phyloP scores from a whole-genome alignment of 176 grass and related monocot genomes.

The Cenchrus americanus region DNA sequence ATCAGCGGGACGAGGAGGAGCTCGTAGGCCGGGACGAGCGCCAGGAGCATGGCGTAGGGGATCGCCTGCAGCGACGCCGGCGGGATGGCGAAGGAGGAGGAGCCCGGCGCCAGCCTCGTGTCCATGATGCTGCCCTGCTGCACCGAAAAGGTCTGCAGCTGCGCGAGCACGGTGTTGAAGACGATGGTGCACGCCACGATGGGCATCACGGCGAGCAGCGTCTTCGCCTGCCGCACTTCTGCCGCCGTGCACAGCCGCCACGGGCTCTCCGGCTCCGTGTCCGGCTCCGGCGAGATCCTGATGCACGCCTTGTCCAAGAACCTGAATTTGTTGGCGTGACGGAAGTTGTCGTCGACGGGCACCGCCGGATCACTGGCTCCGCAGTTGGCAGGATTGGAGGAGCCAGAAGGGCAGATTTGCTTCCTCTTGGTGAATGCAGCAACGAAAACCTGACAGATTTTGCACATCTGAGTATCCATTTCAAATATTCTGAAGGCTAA shows the following conservation, averaged over 20 bases:
- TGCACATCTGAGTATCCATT: no score
- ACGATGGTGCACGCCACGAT: conserved; percentile 69
- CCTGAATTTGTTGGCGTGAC: conserved; percentile 60
- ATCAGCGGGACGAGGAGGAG: conserved; percentile 41
- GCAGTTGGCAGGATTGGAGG: conserved; percentile 17
- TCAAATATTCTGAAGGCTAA: not conserved
- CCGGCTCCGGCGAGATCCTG: conserved; percentile 9
- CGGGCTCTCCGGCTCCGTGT: conserved; percentile 38
- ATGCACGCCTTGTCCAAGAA: conserved; percentile 76
- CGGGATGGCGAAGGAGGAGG: conserved; percentile 40
- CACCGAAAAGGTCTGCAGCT: conserved; percentile 70
- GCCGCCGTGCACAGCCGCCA: conserved; percentile 54
- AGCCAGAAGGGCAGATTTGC: conserved; percentile 57
- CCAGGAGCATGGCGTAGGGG: conserved; percentile 58
- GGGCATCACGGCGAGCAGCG: conserved; percentile 51
- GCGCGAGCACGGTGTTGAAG: conserved; percentile 68
- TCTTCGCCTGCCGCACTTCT: conserved; percentile 59
- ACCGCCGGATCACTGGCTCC: conserved; percentile 11
- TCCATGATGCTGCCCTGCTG: conserved; percentile 60
- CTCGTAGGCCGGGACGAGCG: conserved; percentile 58
- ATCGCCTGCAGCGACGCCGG: conserved; percentile 60
- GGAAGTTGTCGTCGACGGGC: conserved; percentile 19
- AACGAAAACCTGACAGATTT: conserved; percentile 38
- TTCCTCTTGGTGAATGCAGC: conserved; percentile 70
- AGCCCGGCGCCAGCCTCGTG: conserved; percentile 4